Evolutionary conservation across 352 stramenopile species (phyloP), one percentile per base, ranked within the genome.

Genomic region (Pythium brassicae): DNA sequence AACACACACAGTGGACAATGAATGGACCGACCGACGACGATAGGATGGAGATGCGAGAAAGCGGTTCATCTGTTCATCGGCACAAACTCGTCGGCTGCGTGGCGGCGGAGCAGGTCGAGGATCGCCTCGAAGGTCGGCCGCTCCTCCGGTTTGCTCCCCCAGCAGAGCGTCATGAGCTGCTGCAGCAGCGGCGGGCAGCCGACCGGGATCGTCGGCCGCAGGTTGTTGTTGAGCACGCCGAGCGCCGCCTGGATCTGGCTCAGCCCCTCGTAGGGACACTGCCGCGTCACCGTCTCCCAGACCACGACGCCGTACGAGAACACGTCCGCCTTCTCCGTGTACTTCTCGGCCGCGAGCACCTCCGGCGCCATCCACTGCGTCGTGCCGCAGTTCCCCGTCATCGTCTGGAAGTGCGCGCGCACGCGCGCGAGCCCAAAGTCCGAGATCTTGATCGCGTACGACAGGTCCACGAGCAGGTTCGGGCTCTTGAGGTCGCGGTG

Each of bases 241-340:
- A 96, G 72, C 5, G 87, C 87, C 5, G 83, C 81, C 61, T 96
- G 85, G 53, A 97, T 95, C 56, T 96, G 89, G 23, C 88, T 87
- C 53, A 97, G 68, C 3, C 87, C 92, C 44, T 96, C 86, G 62
- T 97, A 97, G 15, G 92, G 92, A 70, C 94, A 96, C 37, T 87
- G 75, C 8, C 88, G 72, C 40, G 91, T 95, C 53, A 96, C 83
- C 4, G 92, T 97, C 59, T 94, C 85, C 82, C 82, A 94, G 17
- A 86, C 66, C n/a, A 95, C 85, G 20, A 95, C 74, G 25, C 81
- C 85, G 59, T 87, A 95, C 23, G 85, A 95, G 35, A 93, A 95
- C 20, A 95, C 83, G 57, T 95, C 85, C 15, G 85, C 83, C 59
- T 93, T 93, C 58, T 95, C 83, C 32, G 85, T 92, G 71, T 93